Base-by-base conservation (phyloP, 768 basidiomycete genomes). In the Mycena metata region DNA sequence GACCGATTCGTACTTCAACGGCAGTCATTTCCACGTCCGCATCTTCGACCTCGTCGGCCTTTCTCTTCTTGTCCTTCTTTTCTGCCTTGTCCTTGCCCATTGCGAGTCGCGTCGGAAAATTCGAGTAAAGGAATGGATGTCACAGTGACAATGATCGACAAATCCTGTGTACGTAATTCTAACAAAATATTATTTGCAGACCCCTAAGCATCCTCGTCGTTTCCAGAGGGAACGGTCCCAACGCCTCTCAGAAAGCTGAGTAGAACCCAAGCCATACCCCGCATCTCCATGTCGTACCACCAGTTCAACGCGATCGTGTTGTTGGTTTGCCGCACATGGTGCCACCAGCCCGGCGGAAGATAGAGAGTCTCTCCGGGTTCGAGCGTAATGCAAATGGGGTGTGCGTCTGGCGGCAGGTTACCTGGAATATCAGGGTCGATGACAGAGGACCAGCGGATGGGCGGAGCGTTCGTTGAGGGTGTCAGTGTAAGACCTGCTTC, bases 261-360 rank as follows among this genome's bases (percentile, higher is more conserved):
- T 77, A 89, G 81, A 17, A 91, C 84, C 92, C 93, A 95, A 9
- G 85, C 79, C 81, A 87, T 86, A 16, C 94, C 93, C 62, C 84
- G 80, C 76, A 90, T 85, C 76, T 94, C 91, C 70, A 91, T 85
- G 73, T 96, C 94, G 76, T 94, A 95, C 94, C 94, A 96, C 90
- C 92, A 95, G 74, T 96, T 96, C 23, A 94, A 73, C 2, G 93
- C 93, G 66, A 95, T 88, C 1, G 87, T 89, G 24, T 84, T 81
- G 5, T 84, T 86, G 5, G 86, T 81, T 76, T 98, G 96, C 45
- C 88, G 84, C 41, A 97, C 95, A 74, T 94, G 87, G 76, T 97
- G 96, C 91, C 92, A 97, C 96, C 96, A 98, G 0, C 94, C 91
- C 6, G 91, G 87, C n/a, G 96, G 96, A 21, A 98, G 87, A 78